Evolutionary conservation across 805 yeast genomes (phyloP).

Genomic region (Wickerhamiella hasegawae): DNA sequence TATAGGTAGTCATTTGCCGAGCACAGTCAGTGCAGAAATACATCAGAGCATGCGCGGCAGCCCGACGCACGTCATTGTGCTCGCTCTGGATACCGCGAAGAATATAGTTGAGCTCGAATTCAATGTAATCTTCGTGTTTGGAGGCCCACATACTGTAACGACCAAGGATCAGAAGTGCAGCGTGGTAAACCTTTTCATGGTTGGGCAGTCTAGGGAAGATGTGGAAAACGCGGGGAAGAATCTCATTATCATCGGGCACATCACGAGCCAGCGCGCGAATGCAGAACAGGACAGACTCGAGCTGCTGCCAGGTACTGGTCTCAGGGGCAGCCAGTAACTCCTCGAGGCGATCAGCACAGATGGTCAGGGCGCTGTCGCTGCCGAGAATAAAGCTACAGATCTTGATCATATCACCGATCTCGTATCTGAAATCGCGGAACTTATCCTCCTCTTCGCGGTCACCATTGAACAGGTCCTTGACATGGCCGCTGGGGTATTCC

Average conservation of each 20-base stretch:
- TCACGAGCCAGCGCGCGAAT: conserved; percentile 92
- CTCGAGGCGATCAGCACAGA: conserved; percentile 1
- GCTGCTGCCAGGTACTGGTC: conserved; percentile 39
- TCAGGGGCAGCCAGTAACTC: background rate
- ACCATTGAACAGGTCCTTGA: conserved; percentile 34
- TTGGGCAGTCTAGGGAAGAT: conserved; percentile 33
- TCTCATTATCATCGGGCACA: conserved; percentile 24
- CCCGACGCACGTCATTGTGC: conserved; percentile 42
- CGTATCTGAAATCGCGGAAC: conserved; percentile 85
- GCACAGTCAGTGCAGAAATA: conserved; percentile 90
- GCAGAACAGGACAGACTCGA: conserved; percentile 82
- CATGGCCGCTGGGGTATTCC: conserved; percentile 43
- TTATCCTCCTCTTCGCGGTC: conserved; percentile 79
- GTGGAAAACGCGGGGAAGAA: conserved; percentile 2
- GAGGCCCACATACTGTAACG: conserved; percentile 93
- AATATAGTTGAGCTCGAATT: conserved; percentile 71
- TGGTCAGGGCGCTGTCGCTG: conserved; percentile 41
- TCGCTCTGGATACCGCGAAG: conserved; percentile 47
- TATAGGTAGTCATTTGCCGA: conserved; percentile 39
- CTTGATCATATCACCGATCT: conserved; percentile 94
- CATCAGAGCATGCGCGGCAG: conserved; percentile 88
- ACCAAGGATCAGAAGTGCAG: conserved; percentile 88
- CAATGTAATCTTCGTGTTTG: conserved; percentile 66
- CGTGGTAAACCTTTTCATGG: conserved; percentile 74
- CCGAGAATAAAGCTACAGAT: conserved; percentile 91